Conservation (phyloP, 257 asterid genomes). For the Nicotiana benthamiana region DNA sequence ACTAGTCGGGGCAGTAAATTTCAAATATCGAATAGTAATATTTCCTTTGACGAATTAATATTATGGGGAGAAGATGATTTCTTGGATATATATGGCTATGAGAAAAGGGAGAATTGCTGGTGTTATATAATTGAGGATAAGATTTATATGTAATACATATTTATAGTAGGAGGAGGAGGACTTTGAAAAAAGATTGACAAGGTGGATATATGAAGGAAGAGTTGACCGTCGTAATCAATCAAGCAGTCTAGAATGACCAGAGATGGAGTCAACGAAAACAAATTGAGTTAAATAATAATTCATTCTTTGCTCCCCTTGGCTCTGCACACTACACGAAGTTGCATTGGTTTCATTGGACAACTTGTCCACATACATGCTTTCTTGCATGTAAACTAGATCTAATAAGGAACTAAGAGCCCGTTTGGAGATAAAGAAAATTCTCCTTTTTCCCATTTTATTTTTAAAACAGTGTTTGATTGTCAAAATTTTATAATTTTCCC, state of each 20-base stretch:
- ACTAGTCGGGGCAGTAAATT: background rate
- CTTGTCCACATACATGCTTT: background rate
- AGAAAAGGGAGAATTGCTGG: no score
- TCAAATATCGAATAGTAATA: background rate
- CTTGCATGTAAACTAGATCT: no score
- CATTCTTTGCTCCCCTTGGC: no score
- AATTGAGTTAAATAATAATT: background rate
- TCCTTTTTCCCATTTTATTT: no score
- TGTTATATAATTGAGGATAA: background rate
- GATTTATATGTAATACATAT: background rate
- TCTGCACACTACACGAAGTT: background rate
- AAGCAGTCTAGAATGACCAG: conserved; percentile 2
- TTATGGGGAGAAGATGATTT: background rate
- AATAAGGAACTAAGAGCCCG: no score
- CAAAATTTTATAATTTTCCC: no score
- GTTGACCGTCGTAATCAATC: background rate
- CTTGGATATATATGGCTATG: background rate
- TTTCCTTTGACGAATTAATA: no score
- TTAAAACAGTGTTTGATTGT: no score
- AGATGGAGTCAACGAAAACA: background rate
- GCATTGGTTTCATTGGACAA: background rate
- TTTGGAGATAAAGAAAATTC: no score
- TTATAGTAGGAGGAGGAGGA: background rate
- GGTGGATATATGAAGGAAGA: background rate
- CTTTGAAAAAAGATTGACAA: background rate